These are phyloP conservation scores for Geotrichum carabidarum DNA, from an alignment of 1,139 yeast species.

Conservation along the genomic window DNA sequence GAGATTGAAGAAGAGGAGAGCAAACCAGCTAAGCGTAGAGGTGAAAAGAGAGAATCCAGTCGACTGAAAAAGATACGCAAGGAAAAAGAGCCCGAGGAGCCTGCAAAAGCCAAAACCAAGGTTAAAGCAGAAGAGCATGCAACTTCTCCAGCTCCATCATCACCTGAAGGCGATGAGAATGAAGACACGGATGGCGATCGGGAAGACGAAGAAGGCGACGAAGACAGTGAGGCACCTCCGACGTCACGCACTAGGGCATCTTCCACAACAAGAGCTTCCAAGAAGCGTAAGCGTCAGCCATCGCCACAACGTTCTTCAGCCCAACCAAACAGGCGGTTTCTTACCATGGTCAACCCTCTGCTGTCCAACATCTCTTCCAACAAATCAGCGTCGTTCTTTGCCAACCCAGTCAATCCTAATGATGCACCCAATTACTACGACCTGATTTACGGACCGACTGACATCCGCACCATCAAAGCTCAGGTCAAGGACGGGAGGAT, in stretches of 20 bases:
- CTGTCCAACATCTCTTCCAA: slow-evolving; percentile 63
- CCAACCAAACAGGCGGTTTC: slow-evolving; percentile 31
- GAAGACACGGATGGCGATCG: slow-evolving; percentile 3
- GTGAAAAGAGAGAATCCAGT: slow-evolving; percentile 14
- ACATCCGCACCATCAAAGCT: slow-evolving; percentile 57
- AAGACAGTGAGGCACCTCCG: slow-evolving; percentile 11
- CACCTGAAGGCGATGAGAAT: slow-evolving; percentile 1
- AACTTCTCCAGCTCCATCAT: neutral
- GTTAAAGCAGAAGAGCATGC: neutral
- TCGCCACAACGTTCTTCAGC: slow-evolving; percentile 24
- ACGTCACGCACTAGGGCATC: slow-evolving; percentile 15
- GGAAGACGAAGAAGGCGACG: slow-evolving; percentile 10
- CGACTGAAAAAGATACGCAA: slow-evolving; percentile 10
- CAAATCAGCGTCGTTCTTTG: slow-evolving; percentile 68
- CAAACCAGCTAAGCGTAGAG: neutral
- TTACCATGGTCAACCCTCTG: slow-evolving; percentile 43
- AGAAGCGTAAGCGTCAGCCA: slow-evolving; percentile 24
- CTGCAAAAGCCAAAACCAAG: neutral
- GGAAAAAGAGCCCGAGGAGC: slow-evolving; percentile 16
- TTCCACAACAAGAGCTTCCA: neutral
- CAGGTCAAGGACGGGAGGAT: slow-evolving; percentile 57
- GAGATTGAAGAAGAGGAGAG: slow-evolving; percentile 1
- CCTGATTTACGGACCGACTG: slow-evolving; percentile 60
- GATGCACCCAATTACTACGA: slow-evolving; percentile 68
- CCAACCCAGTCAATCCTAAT: slow-evolving; percentile 60